Evolutionary conservation across 176 grass and related monocot species (phyloP).

Genomic region (Phoenix roebelenii): DNA sequence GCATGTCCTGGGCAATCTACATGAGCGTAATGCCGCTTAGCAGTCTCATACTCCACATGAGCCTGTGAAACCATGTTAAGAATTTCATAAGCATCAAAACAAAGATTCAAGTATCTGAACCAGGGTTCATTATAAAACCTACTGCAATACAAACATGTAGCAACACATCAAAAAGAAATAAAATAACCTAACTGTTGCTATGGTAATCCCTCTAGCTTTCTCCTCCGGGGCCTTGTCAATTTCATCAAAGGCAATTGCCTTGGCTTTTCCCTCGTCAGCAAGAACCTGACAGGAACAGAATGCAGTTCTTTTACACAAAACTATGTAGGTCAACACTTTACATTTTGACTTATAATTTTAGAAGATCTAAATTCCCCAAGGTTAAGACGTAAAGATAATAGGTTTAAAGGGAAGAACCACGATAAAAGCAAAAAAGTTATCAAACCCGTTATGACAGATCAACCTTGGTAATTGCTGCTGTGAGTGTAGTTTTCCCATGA

Average conservation of each 20-base stretch:
- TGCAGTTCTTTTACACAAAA: neutral
- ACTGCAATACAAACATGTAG: no score
- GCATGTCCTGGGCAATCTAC: constrained; percentile 93
- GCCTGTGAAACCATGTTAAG: constrained; percentile 36
- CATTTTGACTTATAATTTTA: no score
- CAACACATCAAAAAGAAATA: neutral
- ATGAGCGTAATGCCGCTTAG: constrained; percentile 93
- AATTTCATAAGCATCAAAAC: neutral
- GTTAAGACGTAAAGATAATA: no score
- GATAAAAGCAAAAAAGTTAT: neutral
- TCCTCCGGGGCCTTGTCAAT: constrained; percentile 97
- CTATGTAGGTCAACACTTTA: neutral
- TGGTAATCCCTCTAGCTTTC: constrained; percentile 98
- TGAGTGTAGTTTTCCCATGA: constrained; percentile 96
- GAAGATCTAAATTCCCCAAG: no score
- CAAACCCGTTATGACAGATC: neutral
- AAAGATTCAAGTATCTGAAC: no score
- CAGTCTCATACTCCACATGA: constrained; percentile 91
- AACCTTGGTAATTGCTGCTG: constrained; percentile 93
- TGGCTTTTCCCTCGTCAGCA: constrained; percentile 66
- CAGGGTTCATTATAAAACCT: no score
- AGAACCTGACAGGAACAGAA: constrained; percentile 40
- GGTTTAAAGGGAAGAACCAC: no score
- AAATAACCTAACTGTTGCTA: constrained; percentile 49
- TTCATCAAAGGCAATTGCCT: constrained; percentile 89